Evolutionary conservation across 768 basidiomycete species (phyloP), one percentile per base, ranked within the genome.

Genomic region (Tubosaeta sp.): DNA sequence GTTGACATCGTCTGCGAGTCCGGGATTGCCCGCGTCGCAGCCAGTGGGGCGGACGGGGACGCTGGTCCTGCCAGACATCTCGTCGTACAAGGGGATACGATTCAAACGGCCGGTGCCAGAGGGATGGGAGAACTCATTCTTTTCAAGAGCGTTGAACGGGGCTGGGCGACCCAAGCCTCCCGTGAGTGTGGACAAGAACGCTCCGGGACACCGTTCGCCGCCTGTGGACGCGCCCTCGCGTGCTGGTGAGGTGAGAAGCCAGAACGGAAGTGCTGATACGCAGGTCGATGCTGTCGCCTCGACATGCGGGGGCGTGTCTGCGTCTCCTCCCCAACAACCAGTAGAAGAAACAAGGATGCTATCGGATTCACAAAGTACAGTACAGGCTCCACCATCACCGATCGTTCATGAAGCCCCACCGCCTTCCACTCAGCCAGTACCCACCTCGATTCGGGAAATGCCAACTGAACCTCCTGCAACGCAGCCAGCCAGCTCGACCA

Each of bases 31-130:
- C 9, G 34, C 29, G 6, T 49, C 54, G 13, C 55, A 52, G 37
- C 31, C 45, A 14, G 16, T 49, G 11, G 19, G 33, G 10, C 26
- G 26, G 12, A 0, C 43, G 19, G 32, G 50, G 12, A n/a, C 43
- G 37, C 7, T 67, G 16, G 43, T 49, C 4, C 57, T 67, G 34
- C 65, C 65, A 4, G 59, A 65, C 25, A 55, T 66, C 17, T 67
- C 65, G 17, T 57, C 19, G 31, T 67, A 60, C 48, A 53, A 51
- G 42, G 50, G 58, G 1, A 38, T 63, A 2, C 55, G 65, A 44
- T 66, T 60, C 43, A 67, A 52, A 42, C 59, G 65, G 9, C 39
- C 55, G 6, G 31, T 38, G 25, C 45, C 34, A 0, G 56, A 55
- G 19, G 38, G 27, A 25, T 34, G 59, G 6, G 59, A 59, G 12